A percentile compares a stretch with the other conserved stretches of the same genome.
phyloP scores from a whole-genome alignment of 805 yeast species.

The Saccharomycopsis sp. region DNA sequence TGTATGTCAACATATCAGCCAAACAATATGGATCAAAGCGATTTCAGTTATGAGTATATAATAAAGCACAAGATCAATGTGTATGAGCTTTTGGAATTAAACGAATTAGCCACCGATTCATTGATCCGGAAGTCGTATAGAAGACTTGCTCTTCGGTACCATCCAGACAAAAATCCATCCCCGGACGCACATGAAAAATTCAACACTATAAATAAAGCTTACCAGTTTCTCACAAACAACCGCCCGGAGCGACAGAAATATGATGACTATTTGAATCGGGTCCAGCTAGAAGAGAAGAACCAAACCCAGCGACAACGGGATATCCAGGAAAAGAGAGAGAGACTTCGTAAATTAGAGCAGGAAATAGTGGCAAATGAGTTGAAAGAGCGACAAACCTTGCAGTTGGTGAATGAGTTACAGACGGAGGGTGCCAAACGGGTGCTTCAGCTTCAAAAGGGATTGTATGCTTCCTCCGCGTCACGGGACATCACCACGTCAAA shows the following conservation, averaged over 20 bases:
- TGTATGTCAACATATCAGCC: neutral
- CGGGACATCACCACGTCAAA: neutral
- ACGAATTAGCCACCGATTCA: slow-evolving; percentile 7
- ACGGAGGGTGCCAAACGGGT: slow-evolving; percentile 7
- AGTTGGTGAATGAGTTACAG: slow-evolving; percentile 1
- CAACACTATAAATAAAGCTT: slow-evolving; percentile 59
- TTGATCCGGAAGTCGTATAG: slow-evolving; percentile 14
- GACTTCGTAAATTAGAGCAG: slow-evolving; percentile 24
- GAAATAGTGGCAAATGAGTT: slow-evolving; percentile 22
- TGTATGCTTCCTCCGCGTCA: neutral
- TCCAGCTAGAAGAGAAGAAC: neutral
- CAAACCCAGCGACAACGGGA: slow-evolving; percentile 22
- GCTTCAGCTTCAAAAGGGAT: neutral
- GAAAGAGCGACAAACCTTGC: slow-evolving; percentile 17
- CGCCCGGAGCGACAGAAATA: slow-evolving; percentile 55
- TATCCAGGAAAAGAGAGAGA: slow-evolving; percentile 19
- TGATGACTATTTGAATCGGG: slow-evolving; percentile 40
- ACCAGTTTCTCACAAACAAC: slow-evolving; percentile 41
- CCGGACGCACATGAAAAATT: slow-evolving; percentile 47
- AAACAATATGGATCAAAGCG: neutral
- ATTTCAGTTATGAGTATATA: neutral
- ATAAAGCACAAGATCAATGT: slow-evolving; percentile 4
- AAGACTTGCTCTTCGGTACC: slow-evolving; percentile 40
- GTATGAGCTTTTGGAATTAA: slow-evolving; percentile 11
- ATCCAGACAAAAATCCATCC: slow-evolving; percentile 59